phyloP scores from a whole-genome alignment of 164 flowering plant species.

The Hamamelis virginiana region DNA sequence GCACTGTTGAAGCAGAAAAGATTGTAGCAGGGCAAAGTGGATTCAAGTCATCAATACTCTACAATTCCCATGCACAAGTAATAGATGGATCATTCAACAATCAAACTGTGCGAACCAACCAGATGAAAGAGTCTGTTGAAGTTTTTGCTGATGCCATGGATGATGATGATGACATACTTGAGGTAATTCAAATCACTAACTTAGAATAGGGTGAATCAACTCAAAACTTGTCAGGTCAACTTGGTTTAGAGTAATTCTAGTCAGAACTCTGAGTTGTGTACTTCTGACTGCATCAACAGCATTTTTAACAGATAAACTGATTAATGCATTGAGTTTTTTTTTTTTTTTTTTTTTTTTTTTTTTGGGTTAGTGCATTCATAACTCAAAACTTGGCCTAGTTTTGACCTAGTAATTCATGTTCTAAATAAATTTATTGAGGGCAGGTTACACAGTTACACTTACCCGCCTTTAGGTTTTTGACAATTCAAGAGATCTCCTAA shows the following conservation, averaged over 20 bases:
- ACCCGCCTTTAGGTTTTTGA: too few species aligned
- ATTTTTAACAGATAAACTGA: not conserved
- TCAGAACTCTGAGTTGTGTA: not conserved
- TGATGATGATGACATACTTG: slow-evolving; percentile 87
- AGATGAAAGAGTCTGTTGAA: slow-evolving; percentile 17
- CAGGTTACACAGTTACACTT: not conserved
- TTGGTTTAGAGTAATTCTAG: not conserved
- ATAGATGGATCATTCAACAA: slow-evolving; percentile 20
- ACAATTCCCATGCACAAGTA: slow-evolving; percentile 17
- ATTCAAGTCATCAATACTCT: slow-evolving; percentile 16
- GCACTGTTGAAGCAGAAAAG: slow-evolving; percentile 24
- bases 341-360: not conserved
- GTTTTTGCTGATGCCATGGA: slow-evolving; percentile 37
- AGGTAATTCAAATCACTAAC: slow-evolving; percentile 48
- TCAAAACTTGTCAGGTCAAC: not conserved
- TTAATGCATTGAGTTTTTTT: not conserved
- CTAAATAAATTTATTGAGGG: not conserved
- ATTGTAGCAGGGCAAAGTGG: slow-evolving; percentile 15
- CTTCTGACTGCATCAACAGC: not conserved
- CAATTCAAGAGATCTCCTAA: not conserved
- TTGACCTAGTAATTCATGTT: not conserved
- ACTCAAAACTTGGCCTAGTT: not conserved
- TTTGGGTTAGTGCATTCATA: not conserved
- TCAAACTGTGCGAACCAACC: slow-evolving; percentile 15
- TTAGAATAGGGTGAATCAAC: not conserved